A percentile compares a stretch with the other conserved stretches of the same genome.
phyloP scores from a whole-genome alignment of 2,329 filamentous ascomycete species.

The Verticillium longisporum region DNA sequence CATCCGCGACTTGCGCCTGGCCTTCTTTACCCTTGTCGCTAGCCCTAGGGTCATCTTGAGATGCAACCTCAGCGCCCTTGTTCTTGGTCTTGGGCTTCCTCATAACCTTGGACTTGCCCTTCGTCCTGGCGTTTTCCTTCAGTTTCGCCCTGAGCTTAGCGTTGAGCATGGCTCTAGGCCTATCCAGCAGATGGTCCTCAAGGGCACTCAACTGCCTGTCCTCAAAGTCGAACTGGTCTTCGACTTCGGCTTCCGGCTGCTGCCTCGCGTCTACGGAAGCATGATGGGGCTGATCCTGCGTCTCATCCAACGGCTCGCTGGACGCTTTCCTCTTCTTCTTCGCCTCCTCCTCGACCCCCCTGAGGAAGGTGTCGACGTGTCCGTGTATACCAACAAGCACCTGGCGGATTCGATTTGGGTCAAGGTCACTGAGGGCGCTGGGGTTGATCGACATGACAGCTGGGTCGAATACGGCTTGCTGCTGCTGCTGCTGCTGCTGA shows the following conservation, averaged over 20 bases:
- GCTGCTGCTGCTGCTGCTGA: neutral
- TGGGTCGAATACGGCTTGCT: neutral
- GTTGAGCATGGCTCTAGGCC: too few relatives aligned
- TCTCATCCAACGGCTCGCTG: neutral
- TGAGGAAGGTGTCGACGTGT: constrained; percentile 4
- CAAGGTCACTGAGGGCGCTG: constrained; percentile 4
- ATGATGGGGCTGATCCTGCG: neutral
- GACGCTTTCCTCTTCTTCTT: neutral
- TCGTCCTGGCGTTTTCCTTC: too few relatives aligned
- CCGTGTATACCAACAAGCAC: constrained; percentile 9
- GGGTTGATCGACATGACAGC: constrained; percentile 4
- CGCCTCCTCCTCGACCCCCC: neutral
- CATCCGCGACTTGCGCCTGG: neutral
- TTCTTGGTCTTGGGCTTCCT: too few relatives aligned
- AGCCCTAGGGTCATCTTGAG: too few relatives aligned
- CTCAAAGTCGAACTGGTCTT: too few relatives aligned
- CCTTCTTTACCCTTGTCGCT: neutral
- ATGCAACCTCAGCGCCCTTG: too few relatives aligned
- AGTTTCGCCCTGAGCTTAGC: too few relatives aligned
- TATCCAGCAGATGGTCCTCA: too few relatives aligned
- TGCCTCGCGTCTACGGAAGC: too few relatives aligned
- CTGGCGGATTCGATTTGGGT: constrained; percentile 5
- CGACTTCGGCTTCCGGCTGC: too few relatives aligned
- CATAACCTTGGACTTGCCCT: too few relatives aligned
- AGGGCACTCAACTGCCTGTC: too few relatives aligned